These are phyloP conservation scores for Sugiyamaella xylanicola DNA, from an alignment of 1,139 yeast species.

Conservation along the genomic window DNA sequence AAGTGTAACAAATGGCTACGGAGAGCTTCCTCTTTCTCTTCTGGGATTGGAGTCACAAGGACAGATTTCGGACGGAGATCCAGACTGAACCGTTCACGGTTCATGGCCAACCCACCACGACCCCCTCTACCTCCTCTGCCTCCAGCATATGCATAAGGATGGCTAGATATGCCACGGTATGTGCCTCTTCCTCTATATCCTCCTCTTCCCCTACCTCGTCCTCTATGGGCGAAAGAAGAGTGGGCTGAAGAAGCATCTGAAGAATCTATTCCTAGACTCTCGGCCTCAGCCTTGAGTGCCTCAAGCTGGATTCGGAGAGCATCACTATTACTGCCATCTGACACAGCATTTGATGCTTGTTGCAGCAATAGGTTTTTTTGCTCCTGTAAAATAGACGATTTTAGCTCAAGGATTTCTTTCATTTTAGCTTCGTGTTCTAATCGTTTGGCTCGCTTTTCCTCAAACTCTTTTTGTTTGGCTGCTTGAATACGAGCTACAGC, in stretches of 20 bases:
- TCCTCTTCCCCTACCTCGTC: slow-evolving; percentile 30
- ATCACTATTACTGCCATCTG: slow-evolving; percentile 31
- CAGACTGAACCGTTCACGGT: slow-evolving; percentile 34
- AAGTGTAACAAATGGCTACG: slow-evolving; percentile 34
- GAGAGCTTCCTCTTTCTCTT: slow-evolving; percentile 41
- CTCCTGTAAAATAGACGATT: slow-evolving; percentile 43
- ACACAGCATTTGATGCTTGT: slow-evolving; percentile 6
- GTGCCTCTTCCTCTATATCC: slow-evolving; percentile 32
- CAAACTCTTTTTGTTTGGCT: slow-evolving; percentile 48
- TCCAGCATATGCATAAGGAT: slow-evolving; percentile 25
- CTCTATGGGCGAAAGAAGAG: background rate
- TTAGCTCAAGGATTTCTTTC: slow-evolving; percentile 42
- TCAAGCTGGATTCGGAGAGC: slow-evolving; percentile 42
- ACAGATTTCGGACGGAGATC: slow-evolving; percentile 47
- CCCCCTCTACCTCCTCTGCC: slow-evolving; percentile 29
- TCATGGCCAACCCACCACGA: slow-evolving; percentile 27
- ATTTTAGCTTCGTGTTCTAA: slow-evolving; percentile 42
- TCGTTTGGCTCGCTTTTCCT: slow-evolving; percentile 44
- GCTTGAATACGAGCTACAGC: slow-evolving; percentile 44
- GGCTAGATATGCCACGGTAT: slow-evolving; percentile 21
- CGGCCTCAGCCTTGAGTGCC: slow-evolving; percentile 44
- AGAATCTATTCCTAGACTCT: slow-evolving; percentile 35
- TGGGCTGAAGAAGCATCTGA: slow-evolving; percentile 3
- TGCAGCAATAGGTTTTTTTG: slow-evolving; percentile 35
- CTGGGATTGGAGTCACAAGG: slow-evolving; percentile 38